Base-by-base conservation (phyloP, 768 basidiomycete species). In the Gymnopilus dilepis region DNA sequence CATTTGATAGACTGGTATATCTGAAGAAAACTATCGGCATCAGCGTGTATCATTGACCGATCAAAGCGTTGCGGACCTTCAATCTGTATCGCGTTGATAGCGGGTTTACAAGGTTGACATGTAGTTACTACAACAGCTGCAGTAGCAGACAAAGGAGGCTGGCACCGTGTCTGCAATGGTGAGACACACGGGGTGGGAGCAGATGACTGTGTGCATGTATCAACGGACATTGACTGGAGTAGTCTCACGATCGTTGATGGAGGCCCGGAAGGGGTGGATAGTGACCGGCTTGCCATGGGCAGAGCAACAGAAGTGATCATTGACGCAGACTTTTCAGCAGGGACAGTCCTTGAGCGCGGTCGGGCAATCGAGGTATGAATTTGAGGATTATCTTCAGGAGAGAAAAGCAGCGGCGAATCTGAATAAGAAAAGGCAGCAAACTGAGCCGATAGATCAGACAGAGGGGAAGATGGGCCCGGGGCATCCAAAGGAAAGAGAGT, bases 1-100 rank as follows among this genome's bases (percentile, higher is more conserved):
- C 73, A 86, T 89, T 70, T 89, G 88, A 73, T 91, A 92, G 52
- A 92, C 89, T 38, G 88, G 84, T 58, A 92, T 87, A 65, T 86
- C 90, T 92, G 7, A 13, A 68, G 6, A 43, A 47, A 40, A 50
- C 51, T 54, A 54, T 61, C 47, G 60, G 40, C 28, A 50, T 50
- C 34, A 59, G 21, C 58, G 24, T 21, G 19, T 37, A n/a, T 22
- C 33, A 31, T 33, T 38, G 48, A 53, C 58, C 53, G 26, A 59
- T 42, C 33, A 52, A 53, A 65, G 24, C 51, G 31, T 60, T n/a
- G n/a, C n/a, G n/a, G n/a, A 89, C 90, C 89, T 82, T 91, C 89
- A 58, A 89, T 75, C 68, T 88, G 84, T 4, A 86, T 89, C 33
- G 89, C 89, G 67, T 78, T 84, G 60, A 91, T 84, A 31, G 84